Evolutionary conservation across 1,284 basidiomycete species (phyloP).

Genomic region (Golubevia sp.): DNA sequence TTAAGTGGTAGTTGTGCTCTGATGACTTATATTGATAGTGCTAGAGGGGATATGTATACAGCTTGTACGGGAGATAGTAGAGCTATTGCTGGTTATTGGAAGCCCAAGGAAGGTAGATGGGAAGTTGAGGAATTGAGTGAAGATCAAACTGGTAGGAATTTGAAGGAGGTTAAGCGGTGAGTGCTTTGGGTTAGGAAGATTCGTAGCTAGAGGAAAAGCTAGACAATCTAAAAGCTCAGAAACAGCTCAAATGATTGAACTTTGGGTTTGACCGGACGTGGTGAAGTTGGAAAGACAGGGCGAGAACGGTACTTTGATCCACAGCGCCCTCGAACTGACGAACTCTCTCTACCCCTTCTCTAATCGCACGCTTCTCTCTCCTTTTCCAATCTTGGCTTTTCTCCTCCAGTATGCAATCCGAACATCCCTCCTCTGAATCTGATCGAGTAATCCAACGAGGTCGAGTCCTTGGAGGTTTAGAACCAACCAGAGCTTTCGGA

Average conservation of each 20-base stretch:
- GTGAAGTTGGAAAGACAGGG: too few relatives aligned
- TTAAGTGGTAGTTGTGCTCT: constrained; percentile 53
- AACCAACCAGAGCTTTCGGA: constrained; percentile 87
- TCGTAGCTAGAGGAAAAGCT: not conserved
- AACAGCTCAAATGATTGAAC: too few relatives aligned
- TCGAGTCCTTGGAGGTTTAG: constrained; percentile 78
- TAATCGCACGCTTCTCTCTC: not conserved
- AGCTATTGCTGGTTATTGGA: constrained; percentile 91
- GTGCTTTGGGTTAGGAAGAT: not conserved
- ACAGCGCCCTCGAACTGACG: too few relatives aligned
- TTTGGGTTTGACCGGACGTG: too few relatives aligned
- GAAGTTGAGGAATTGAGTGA: constrained; percentile 87
- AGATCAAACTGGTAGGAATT: constrained; percentile 93
- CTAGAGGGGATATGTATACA: constrained; percentile 55
- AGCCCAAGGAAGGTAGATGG: constrained; percentile 68
- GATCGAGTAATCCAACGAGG: constrained; percentile 79
- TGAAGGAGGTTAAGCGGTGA: constrained; percentile 69
- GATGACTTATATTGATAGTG: constrained; percentile 55
- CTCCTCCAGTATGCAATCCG: constrained; percentile 75
- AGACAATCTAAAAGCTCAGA: too few relatives aligned
- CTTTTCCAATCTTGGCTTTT: not conserved
- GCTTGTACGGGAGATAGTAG: constrained; percentile 92
- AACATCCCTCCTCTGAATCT: constrained; percentile 78
- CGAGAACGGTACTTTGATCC: too few relatives aligned
- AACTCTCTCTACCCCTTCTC: not conserved